Evolutionary conservation across 768 basidiomycete species (phyloP), one percentile per base, ranked within the genome.

Genomic region (Cyclocybe cylindracea): DNA sequence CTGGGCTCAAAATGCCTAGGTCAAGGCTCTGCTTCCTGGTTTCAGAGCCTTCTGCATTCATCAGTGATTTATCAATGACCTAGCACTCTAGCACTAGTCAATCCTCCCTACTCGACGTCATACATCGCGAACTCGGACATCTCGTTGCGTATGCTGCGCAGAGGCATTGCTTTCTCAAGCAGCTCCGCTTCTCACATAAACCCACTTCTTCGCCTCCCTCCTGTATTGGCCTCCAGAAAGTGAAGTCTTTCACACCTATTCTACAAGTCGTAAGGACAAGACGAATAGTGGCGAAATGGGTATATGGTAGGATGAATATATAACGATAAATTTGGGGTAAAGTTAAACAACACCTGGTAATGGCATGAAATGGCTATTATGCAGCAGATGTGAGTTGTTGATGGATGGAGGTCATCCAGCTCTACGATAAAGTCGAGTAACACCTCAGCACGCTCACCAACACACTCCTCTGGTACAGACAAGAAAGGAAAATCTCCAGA

Each of bases 401-500:
- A 33, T 24, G 38, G 40, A 53, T 41, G 54, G 55, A 53, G 57
- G 51, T 56, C 58, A 59, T 57, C 64, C 64, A 66, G 64, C 64
- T 66, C 64, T 49, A 48, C 39, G 38, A 49, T 48, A 13, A 51
- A 57, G 57, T 53, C 24, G 24, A 24, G 24, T 58, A 59, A 61
- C 57, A 61, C 51, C 57, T 48, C 57, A 59, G 48, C 54, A 59
- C 51, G 51, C 55, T 55, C 58, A 48, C 46, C 55, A 57, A 55
- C 50, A 53, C 44, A 51, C 46, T 57, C 49, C 48, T 50, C 58
- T 53, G 48, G 33, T 43, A 50, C 34, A 57, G 10, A 50, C 46
- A 55, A 44, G 46, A 56, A 49, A 54, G 36, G 34, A 56, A 51
- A 53, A 55, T 60, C 61, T 65, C 64, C 60, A 58, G 61, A 65